Conservation (phyloP, 2,329 filamentous ascomycete genomes). For the Madurella fahalii region DNA sequence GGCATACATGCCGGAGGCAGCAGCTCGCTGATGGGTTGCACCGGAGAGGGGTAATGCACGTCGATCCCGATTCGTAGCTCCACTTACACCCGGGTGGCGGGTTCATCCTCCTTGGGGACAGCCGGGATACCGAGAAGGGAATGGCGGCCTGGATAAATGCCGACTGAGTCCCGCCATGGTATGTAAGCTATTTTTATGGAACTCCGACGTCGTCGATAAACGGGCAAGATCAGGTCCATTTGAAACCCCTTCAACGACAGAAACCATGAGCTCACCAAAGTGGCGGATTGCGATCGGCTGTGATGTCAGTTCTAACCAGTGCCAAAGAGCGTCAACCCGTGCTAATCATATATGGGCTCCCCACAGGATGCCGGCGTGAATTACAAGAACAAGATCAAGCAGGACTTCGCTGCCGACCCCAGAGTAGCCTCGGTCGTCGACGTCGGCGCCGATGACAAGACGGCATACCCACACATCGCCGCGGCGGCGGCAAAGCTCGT, state of each 20-base stretch:
- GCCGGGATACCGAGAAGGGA: conserved; percentile 24
- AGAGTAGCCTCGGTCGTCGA: conserved; percentile 67
- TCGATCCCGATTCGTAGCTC: conserved; percentile 13
- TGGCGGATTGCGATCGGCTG: conserved; percentile 53
- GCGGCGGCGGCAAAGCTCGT: conserved; percentile 66
- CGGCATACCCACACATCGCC: conserved; percentile 75
- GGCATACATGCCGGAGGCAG: conserved; percentile 19
- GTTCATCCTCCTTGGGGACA: conserved; percentile 1
- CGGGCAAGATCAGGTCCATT: conserved; percentile 5
- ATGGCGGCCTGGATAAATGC: conserved; percentile 27
- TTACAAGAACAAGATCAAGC: conserved; percentile 77
- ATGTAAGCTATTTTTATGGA: conserved; percentile 16
- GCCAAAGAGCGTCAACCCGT: neutral
- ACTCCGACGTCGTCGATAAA: conserved; percentile 9
- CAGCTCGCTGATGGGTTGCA: conserved; percentile 15
- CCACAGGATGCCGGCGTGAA: conserved; percentile 63
- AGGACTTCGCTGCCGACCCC: conserved; percentile 62
- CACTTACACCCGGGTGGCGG: conserved; percentile 14
- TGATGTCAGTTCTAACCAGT: conserved; percentile 41
- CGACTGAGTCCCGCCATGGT: conserved; percentile 4
- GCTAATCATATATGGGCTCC: conserved; percentile 5
- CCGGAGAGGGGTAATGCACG: conserved; percentile 21
- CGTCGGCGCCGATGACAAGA: conserved; percentile 71
- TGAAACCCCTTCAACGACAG: conserved; percentile 9
- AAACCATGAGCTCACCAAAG: conserved; percentile 40